Base-by-base conservation (phyloP, 495 filamentous ascomycete species). In the Durotheca rogersii region DNA sequence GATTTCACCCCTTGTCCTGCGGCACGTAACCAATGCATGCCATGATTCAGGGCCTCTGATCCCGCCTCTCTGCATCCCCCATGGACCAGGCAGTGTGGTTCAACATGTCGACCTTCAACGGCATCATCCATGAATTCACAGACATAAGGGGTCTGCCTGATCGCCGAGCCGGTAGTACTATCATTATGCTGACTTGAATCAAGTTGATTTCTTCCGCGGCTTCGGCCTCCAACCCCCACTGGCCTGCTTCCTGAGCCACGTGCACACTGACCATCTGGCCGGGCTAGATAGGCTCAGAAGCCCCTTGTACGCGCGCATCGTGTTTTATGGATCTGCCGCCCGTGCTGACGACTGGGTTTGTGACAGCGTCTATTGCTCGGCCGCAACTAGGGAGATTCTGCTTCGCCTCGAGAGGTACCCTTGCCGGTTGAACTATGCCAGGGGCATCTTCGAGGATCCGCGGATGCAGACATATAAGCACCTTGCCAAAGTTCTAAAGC, bases 191-290 rank as follows among this genome's bases (percentile, higher is more conserved):
- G 18, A 40, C 12, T 6, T 53, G 16, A 35, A 21, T 41, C 40
- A 38, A 86, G 85, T 96, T 47, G 92, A 97, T 66, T 90, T 87
- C 69, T 97, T 96, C 61, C 82, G 90, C 11, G 38, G 23, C 3
- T 42, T 42, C 6, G 71, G 71, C 12, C 70, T 71, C 15, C 75
- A 72, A 14, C 76, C 86, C 20, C 88, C 91, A 1, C 63, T 94
- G 33, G 90, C 88, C 11, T 95, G 87, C 63, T 95, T 97, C 62
- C 75, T 97, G 30, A 92, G 86, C 61, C 92, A 97, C 79, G 84
- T 95, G 7, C 92, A 96, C 64, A 94, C 85, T 47, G 91, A 96
- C 53, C 91, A 97, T 67, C 77, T 96, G 5, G 79, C 78, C 47
- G 92, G 92, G 0, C 77, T 96, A 19, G 92, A 96, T 61, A 83